Percentiles rank a stretch among this genome's conserved stretches.
Evolutionary conservation across 208 protist genomes (phyloP).

Genomic region (Leishmania lainsoni): DNA sequence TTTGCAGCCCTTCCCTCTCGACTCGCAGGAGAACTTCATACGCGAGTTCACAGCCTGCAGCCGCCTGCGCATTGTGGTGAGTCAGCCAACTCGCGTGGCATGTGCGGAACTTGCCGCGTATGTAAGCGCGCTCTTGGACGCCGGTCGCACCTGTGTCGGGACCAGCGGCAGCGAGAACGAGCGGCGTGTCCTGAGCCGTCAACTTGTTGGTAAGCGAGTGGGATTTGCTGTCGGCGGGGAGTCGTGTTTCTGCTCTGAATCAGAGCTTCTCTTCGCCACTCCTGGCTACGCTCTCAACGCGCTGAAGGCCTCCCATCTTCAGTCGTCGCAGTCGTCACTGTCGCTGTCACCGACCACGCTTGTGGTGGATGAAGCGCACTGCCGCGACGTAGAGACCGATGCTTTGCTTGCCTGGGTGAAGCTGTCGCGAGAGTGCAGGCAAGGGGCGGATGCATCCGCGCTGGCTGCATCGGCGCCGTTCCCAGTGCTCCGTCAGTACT

Average conservation of each 20-base stretch:
- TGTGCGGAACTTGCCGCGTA: conserved; percentile 71
- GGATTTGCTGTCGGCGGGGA: conserved; percentile 79
- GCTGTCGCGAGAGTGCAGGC: conserved; percentile 9
- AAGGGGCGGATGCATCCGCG: background rate
- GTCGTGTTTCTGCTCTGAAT: conserved; percentile 41
- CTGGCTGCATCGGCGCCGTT: background rate
- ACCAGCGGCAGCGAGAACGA: background rate
- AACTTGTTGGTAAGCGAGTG: conserved; percentile 54
- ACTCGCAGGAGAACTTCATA: conserved; percentile 37
- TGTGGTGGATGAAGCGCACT: conserved; percentile 83
- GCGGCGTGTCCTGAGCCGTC: background rate
- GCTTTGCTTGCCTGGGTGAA: conserved; percentile 66
- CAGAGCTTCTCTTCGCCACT: conserved; percentile 82
- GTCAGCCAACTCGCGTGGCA: conserved; percentile 78
- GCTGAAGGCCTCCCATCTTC: conserved; percentile 18
- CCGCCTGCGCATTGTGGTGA: conserved; percentile 74
- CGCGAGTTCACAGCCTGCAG: conserved; percentile 46
- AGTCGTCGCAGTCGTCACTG: background rate
- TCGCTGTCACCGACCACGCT: conserved; percentile 65
- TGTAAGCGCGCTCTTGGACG: conserved; percentile 30
- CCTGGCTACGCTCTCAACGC: conserved; percentile 70
- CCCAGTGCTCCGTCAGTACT: conserved; percentile 43
- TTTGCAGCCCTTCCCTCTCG: conserved; percentile 14
- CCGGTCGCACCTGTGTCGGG: background rate
- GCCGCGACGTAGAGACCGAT: conserved; percentile 72